Conservation (phyloP, 495 filamentous ascomycete genomes). For the Trichoderma gamsii region DNA sequence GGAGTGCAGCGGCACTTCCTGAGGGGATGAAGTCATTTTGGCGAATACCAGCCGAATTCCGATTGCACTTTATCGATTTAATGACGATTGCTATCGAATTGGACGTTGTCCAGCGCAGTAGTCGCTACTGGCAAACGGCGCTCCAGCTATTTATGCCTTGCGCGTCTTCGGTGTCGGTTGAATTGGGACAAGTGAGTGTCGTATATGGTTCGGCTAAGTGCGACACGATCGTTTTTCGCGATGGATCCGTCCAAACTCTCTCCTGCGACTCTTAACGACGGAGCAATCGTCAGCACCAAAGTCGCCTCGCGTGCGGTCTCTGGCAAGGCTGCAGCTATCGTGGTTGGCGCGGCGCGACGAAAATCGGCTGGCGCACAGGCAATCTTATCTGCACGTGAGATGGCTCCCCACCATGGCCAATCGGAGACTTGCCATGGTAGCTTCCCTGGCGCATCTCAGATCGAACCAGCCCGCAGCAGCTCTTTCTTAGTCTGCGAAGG, state of each 20-base stretch:
- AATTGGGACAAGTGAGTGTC: background rate
- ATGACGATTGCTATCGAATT: background rate
- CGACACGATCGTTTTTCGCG: background rate
- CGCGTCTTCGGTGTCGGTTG: background rate
- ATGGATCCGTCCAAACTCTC: background rate
- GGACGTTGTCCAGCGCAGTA: background rate
- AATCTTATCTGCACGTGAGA: conserved; percentile 17
- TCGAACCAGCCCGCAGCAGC: background rate
- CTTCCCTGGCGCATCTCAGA: background rate
- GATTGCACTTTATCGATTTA: background rate
- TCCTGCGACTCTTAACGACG: background rate
- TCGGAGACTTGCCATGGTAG: conserved; percentile 9
- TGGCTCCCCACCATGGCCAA: background rate
- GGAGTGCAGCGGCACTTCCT: conserved; percentile 22
- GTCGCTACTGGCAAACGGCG: background rate
- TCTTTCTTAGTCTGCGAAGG: background rate
- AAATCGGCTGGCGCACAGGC: conserved; percentile 2
- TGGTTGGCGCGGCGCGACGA: conserved; percentile 11
- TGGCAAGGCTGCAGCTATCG: background rate
- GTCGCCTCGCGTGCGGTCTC: conserved; percentile 11
- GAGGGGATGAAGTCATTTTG: conserved; percentile 10
- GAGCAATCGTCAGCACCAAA: background rate
- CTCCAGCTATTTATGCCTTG: background rate
- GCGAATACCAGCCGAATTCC: background rate
- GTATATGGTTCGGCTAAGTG: background rate